Evolutionary conservation across 2,329 filamentous ascomycete species (phyloP).

Genomic region (Amesomyces nigricolor): DNA sequence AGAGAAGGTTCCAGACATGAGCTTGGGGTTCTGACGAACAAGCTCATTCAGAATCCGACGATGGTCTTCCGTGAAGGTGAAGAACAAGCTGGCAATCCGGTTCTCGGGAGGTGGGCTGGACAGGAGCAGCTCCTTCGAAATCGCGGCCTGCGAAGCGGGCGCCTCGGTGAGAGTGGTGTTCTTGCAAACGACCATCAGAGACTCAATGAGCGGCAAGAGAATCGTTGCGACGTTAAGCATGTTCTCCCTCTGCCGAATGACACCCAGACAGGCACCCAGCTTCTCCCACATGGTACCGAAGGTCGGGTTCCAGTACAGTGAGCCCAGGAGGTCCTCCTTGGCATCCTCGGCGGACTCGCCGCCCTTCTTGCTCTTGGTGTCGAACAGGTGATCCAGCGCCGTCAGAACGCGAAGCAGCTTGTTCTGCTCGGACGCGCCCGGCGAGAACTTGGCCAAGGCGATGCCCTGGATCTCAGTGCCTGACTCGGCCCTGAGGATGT

Average conservation of each 20-base stretch:
- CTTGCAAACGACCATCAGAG: constrained; percentile 98
- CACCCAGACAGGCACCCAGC: constrained; percentile 78
- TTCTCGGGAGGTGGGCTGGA: constrained; percentile 74
- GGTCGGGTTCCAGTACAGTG: constrained; percentile 83
- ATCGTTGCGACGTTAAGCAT: constrained; percentile 98
- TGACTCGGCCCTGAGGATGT: constrained; percentile 79
- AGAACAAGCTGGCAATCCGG: constrained; percentile 86
- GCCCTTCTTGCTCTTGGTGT: constrained; percentile 63
- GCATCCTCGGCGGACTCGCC: constrained; percentile 51
- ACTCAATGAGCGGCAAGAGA: constrained; percentile 86
- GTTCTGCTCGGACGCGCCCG: constrained; percentile 91
- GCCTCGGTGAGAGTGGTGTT: constrained; percentile 79
- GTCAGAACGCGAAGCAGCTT: constrained; percentile 90
- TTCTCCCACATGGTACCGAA: constrained; percentile 91
- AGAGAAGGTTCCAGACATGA: constrained; percentile 98
- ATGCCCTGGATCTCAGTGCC: constrained; percentile 94
- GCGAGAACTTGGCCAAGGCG: constrained; percentile 90
- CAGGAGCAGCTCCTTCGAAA: constrained; percentile 62
- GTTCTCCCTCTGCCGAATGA: constrained; percentile 85
- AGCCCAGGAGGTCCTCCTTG: constrained; percentile 79
- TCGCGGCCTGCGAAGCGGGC: constrained; percentile 39
- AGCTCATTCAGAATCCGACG: constrained; percentile 97
- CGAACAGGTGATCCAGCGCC: constrained; percentile 92
- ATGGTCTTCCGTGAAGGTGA: constrained; percentile 95
- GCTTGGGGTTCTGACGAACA: constrained; percentile 90